These are phyloP conservation scores for Lentinus tigrinus DNA, from an alignment of 768 basidiomycete species.

Conservation along the genomic window DNA sequence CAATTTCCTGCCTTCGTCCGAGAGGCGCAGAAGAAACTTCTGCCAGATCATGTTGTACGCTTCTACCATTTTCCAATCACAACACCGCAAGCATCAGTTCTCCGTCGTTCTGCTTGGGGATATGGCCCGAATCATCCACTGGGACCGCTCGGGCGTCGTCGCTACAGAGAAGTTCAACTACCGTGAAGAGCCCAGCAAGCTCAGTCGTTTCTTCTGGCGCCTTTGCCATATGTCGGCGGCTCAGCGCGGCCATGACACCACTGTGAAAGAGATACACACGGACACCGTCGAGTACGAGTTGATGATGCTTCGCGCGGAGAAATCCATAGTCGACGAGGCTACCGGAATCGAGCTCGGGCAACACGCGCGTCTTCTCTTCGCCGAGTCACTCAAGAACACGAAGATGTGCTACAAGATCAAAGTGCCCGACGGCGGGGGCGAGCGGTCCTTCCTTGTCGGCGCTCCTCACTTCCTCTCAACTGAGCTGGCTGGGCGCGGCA, in stretches of 20 bases:
- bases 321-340: background rate
- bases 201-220: conserved; percentile 3
- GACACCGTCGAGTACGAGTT: background rate
- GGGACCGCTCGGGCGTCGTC: conserved; percentile 1
- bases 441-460: background rate
- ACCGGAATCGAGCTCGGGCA: background rate
- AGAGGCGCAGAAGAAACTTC: background rate
- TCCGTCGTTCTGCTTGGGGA: background rate
- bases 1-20: background rate
- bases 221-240: background rate
- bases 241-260: conserved; percentile 1
- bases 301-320: background rate
- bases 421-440: background rate
- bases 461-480: background rate
- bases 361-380: background rate
- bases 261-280: background rate
- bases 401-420: background rate
- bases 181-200: background rate
- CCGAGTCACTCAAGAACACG: no score
- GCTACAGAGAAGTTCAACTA: conserved; percentile 4
- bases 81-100: conserved; percentile 6
- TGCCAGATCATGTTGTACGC: conserved; percentile 1
- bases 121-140: background rate
- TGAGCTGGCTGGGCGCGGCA: background rate
- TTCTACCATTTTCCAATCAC: background rate